These are phyloP conservation scores for Schizosaccharomyces osmophilus DNA, from an alignment of 805 yeast genomes.

Conservation along the genomic window DNA sequence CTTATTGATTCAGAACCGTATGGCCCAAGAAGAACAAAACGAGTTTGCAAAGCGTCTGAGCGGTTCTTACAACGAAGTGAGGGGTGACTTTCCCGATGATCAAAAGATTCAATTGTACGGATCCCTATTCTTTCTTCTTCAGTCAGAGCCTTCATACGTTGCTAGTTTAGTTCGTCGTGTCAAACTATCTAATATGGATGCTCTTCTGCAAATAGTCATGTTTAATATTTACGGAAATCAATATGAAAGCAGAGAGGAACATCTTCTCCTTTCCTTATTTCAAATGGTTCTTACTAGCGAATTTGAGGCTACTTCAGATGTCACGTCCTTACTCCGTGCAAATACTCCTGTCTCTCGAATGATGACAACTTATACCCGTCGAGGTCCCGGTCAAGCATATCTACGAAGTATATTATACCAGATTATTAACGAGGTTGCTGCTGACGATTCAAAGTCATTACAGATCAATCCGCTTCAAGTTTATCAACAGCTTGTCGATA, in stretches of 20 bases:
- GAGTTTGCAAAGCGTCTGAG: conserved; percentile 15
- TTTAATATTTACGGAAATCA: conserved; percentile 20
- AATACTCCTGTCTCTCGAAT: conserved; percentile 19
- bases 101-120: conserved; percentile 11
- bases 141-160: conserved; percentile 17
- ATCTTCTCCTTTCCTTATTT: conserved; percentile 16
- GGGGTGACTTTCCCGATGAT: conserved; percentile 12
- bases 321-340: conserved; percentile 16
- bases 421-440: conserved; percentile 11
- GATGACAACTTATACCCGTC: conserved; percentile 18
- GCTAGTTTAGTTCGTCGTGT: conserved; percentile 14
- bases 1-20: conserved; percentile 16
- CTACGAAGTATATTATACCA: conserved; percentile 13
- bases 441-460: conserved; percentile 10
- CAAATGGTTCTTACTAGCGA: conserved; percentile 17
- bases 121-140: conserved; percentile 16
- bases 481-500: conserved; percentile 11
- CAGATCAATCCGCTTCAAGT: conserved; percentile 16
- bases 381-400: conserved; percentile 19
- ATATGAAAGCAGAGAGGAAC: conserved; percentile 19
- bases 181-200: conserved; percentile 16
- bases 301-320: conserved; percentile 16
- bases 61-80: conserved; percentile 7
- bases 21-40: conserved; percentile 16
- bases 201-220: conserved; percentile 18